Base-by-base conservation (phyloP, 73 alveolate species). In the Chromera velia region DNA sequence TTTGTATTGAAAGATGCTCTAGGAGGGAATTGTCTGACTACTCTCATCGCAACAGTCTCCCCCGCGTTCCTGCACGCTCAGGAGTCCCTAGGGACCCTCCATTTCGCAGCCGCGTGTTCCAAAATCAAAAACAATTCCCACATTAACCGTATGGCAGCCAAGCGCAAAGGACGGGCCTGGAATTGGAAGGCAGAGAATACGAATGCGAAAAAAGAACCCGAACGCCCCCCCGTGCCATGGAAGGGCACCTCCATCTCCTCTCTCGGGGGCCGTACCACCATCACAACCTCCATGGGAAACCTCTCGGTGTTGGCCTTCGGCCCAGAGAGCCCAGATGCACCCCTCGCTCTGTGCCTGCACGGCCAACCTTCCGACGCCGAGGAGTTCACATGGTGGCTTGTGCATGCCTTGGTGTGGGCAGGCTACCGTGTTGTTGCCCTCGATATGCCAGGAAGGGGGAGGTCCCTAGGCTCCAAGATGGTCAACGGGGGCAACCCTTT, bases 21-120 rank as follows among this genome's bases (percentile, higher is more conserved):
- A 0, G 32, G 29, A 62, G 28, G 70, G 63, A 75, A 75, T 67
- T 75, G 82, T 68, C 64, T 73, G 68, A 75, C 82, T 28, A 75
- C 82, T 6, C 33, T 75, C 69, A 74, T 75, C 46, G 82, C 82
- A 34, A 75, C 82, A 28, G 63, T 75, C n/a, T 75, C 82, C 7
- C 82, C 82, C 1, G 82, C 82, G 0, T 13, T 68, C 28, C 62
- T 73, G 82, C 82, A 75, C 28, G 32, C 49, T 46, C 22, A 68
- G 10, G 82, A 75, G 48, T 63, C 82, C 26, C 75, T 63, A 26
- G 82, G 82, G 10, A 75, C 82, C 47, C 27, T 75, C 75, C 62
- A 75, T 74, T 75, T 75, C 46, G 82, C 82, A 10, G 62, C 82
- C 30, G 64, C 75, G 32, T 75, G 82, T 74, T 65, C 75, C 1